These are phyloP conservation scores for Rhynchosporium secalis DNA, from an alignment of 2,329 filamentous ascomycete genomes.

Conservation along the genomic window DNA sequence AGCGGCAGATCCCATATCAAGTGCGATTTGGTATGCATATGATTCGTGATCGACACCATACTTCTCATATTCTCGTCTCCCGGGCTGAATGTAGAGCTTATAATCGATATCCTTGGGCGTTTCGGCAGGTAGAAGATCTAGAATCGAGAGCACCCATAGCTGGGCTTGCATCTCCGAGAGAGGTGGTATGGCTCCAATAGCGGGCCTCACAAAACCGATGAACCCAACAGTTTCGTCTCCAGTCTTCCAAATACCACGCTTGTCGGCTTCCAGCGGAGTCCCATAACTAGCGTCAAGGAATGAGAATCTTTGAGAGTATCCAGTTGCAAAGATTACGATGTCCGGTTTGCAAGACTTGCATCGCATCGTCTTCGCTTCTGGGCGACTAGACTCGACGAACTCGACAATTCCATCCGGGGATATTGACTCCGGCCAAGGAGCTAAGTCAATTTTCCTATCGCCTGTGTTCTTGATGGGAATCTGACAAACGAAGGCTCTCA, in stretches of 20 bases:
- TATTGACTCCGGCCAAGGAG: constrained; percentile 7
- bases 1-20: constrained; percentile 49
- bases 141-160: constrained; percentile 47
- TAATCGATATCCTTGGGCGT: constrained; percentile 44
- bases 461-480: constrained; percentile 45
- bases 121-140: constrained; percentile 37
- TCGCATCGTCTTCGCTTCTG: constrained; percentile 30
- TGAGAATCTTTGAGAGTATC: constrained; percentile 46
- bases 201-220: constrained; percentile 8
- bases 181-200: constrained; percentile 7
- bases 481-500: constrained; percentile 44
- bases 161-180: constrained; percentile 48
- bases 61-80: constrained; percentile 20
- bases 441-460: constrained; percentile 29
- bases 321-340: constrained; percentile 49
- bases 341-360: constrained; percentile 43
- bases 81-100: constrained; percentile 41
- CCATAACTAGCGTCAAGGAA: constrained; percentile 47
- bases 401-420: neutral
- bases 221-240: constrained; percentile 9
- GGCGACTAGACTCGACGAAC: constrained; percentile 3
- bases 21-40: constrained; percentile 51
- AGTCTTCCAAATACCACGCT: constrained; percentile 7
- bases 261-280: constrained; percentile 48
- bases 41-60: constrained; percentile 51